phyloP scores from a whole-genome alignment of 2,329 filamentous ascomycete species.

The Colletotrichum zoysiae region DNA sequence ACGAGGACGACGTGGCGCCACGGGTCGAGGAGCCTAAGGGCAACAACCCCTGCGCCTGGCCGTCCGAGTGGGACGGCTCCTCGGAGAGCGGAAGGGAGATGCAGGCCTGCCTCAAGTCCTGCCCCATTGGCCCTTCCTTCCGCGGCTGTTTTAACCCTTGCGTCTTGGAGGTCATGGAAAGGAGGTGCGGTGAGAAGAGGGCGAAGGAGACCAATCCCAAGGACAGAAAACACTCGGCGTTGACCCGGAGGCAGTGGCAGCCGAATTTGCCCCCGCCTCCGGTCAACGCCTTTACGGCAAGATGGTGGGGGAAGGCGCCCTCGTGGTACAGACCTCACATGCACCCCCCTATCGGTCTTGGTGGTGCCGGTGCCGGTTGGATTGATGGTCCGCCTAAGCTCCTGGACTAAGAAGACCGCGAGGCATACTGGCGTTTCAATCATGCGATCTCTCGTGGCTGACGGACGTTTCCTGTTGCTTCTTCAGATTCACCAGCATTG shows the following conservation, averaged over 20 bases:
- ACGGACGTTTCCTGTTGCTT: background rate
- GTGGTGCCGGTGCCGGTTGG: no score
- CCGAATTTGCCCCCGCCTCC: no score
- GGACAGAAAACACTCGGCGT: background rate
- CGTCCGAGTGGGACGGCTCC: background rate
- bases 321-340: no score
- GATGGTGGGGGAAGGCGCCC: no score
- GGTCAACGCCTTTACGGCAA: no score
- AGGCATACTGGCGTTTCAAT: background rate
- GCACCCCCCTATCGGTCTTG: no score
- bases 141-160: background rate
- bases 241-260: no score
- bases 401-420: background rate
- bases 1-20: no score
- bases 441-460: accelerated
- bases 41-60: background rate
- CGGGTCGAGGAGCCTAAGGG: background rate
- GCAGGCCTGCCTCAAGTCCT: background rate
- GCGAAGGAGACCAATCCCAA: background rate
- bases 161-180: background rate
- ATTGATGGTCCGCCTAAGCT: no score
- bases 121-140: background rate
- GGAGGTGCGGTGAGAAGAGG: background rate
- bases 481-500: background rate
- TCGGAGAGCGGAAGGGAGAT: background rate